Percentiles rank a stretch among this genome's conserved stretches.
phyloP scores from a whole-genome alignment of 2,329 filamentous ascomycete species.

The Pyrenochaeta sp. region DNA sequence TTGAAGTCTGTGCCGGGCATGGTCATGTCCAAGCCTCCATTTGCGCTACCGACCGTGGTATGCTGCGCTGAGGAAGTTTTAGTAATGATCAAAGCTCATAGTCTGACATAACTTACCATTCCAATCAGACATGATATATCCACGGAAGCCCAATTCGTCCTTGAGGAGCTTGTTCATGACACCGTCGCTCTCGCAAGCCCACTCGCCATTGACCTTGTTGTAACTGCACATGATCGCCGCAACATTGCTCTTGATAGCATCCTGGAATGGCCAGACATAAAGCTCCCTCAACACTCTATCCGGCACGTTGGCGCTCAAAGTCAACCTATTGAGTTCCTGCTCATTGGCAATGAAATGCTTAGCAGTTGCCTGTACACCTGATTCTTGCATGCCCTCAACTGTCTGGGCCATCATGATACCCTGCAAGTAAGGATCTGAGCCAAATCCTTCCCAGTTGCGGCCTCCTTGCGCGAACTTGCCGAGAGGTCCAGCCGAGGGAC shows the following conservation, averaged over 20 bases:
- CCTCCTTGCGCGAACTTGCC: constrained; percentile 53
- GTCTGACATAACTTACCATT: constrained; percentile 25
- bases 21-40: constrained; percentile 62
- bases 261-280: constrained; percentile 81
- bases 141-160: constrained; percentile 60
- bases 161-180: constrained; percentile 62
- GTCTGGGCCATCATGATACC: constrained; percentile 55
- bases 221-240: constrained; percentile 58
- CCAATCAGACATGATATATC: constrained; percentile 58
- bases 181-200: constrained; percentile 59
- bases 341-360: constrained; percentile 70
- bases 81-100: neutral
- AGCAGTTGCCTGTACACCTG: constrained; percentile 53
- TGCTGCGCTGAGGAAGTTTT: constrained; percentile 51
- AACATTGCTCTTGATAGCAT: constrained; percentile 74
- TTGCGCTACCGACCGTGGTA: constrained; percentile 52
- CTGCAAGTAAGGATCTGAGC: constrained; percentile 58
- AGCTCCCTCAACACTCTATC: constrained; percentile 79
- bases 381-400: constrained; percentile 56
- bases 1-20: constrained; percentile 61
- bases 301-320: constrained; percentile 67
- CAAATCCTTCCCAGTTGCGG: constrained; percentile 61
- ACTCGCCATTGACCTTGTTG: constrained; percentile 59
- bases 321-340: constrained; percentile 65
- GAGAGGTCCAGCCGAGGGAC: constrained; percentile 53